These are phyloP conservation scores for Paragyromitra xinjiangensis DNA, from an alignment of 495 filamentous ascomycete species.

Conservation along the genomic window DNA sequence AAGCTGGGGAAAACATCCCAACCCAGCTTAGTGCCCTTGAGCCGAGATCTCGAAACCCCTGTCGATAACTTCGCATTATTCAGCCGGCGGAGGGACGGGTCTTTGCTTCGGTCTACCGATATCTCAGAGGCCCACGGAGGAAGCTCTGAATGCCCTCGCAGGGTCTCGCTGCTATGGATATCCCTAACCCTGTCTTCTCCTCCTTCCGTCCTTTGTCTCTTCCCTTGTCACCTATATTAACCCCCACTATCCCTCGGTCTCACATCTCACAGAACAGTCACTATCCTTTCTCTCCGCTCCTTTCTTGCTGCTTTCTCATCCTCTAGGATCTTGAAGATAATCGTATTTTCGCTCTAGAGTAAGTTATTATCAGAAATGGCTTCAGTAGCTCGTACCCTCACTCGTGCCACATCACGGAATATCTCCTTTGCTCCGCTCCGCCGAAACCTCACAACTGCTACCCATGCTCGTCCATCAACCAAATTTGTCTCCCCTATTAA, in stretches of 20 bases:
- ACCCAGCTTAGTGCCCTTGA: constrained; percentile 21
- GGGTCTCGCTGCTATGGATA: constrained; percentile 8
- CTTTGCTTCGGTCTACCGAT: constrained; percentile 5
- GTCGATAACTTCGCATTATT: constrained; percentile 41
- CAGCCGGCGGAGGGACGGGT: constrained; percentile 29
- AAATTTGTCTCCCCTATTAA: constrained; percentile 61
- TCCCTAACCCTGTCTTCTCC: constrained; percentile 51
- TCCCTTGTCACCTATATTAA: constrained; percentile 48
- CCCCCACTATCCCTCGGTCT: constrained; percentile 41
- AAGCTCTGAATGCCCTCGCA: constrained; percentile 28
- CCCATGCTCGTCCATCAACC: constrained; percentile 62
- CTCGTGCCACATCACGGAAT: constrained; percentile 60
- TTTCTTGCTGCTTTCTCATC: constrained; percentile 29
- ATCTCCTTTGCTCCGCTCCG: constrained; percentile 44
- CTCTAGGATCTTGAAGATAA: constrained; percentile 42
- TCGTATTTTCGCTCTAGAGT: constrained; percentile 30
- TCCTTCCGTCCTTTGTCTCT: constrained; percentile 43
- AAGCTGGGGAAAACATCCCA: constrained; percentile 40
- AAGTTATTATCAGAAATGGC: constrained; percentile 63
- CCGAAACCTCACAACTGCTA: constrained; percentile 43
- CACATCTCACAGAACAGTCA: constrained; percentile 46
- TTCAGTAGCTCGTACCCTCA: constrained; percentile 65
- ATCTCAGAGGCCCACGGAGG: constrained; percentile 28
- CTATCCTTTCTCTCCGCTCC: constrained; percentile 37
- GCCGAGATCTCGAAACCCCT: constrained; percentile 40